These are phyloP conservation scores for Sutorius eximius DNA, from an alignment of 1,284 basidiomycete genomes.

Conservation along the genomic window DNA sequence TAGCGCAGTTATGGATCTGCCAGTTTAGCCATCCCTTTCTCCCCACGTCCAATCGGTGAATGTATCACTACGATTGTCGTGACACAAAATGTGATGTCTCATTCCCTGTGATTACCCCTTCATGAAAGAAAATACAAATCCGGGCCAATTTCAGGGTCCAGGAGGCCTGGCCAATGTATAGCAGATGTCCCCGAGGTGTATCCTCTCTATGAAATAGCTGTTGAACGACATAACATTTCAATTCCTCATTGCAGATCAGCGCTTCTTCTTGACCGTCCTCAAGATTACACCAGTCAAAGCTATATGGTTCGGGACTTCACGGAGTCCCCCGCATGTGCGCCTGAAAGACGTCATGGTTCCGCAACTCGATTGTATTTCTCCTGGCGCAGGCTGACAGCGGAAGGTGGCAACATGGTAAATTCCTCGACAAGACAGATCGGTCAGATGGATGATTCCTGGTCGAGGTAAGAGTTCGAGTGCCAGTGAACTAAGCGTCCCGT, in stretches of 20 bases:
- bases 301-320: neutral
- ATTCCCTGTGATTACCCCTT: neutral
- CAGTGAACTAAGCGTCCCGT: too few relatives aligned
- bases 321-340: neutral
- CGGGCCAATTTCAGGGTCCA: neutral
- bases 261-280: neutral
- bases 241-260: neutral
- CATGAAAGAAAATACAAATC: neutral
- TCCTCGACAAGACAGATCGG: neutral
- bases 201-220: neutral
- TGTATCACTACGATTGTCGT: neutral
- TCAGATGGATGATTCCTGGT: neutral
- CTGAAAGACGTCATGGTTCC: neutral
- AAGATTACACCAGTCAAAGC: neutral
- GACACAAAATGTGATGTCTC: neutral
- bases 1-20: neutral
- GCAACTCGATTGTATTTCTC: neutral
- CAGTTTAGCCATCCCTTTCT: neutral
- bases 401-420: neutral
- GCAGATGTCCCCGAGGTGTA: neutral
- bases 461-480: neutral
- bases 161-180: neutral
- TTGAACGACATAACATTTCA: neutral
- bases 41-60: neutral
- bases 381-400: neutral